Base-by-base conservation (phyloP, 73 alveolate species). In the Paraurostyla sp. region DNA sequence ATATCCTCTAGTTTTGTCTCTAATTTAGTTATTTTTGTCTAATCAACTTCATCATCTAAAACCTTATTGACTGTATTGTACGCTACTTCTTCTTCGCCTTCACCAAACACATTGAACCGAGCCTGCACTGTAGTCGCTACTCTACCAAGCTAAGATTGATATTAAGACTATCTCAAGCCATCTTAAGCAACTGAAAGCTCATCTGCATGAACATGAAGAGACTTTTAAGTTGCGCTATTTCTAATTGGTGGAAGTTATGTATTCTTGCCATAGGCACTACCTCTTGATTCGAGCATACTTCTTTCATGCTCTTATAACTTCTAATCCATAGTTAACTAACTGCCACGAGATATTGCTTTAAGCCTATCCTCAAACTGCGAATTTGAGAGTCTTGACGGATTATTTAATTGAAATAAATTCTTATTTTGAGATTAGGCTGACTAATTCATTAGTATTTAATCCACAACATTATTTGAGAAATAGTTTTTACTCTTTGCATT, bases 11-110 rank as follows among this genome's bases (percentile, higher is more conserved):
- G 49, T 11, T 81, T 57, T 7, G 35, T n/a, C 68, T 89, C 92
- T 75, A 81, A 30, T 25, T 32, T 18, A 23, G 40, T 25, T 40
- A 88, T 87, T 32, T 76, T 50, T 1, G 51, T 85, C 33, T 68
- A n/a, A 50, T 73, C 93, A 0, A 18, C 69, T 48, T 71, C 56
- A 38, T 85, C 88, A 32, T 85, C 88, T 13, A 62, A 27, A 29
- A 60, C 73, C 51, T 48, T 85, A 48, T 42, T 73, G 0, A 73
- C 86, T n/a, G 71, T 65, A n/a, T 38, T 65, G 56, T 11, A 40
- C 7, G 13, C 35, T 6, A 65, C 41, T 40, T 65, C 82, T 0
- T 65, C 82, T 13, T 36, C 58, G 3, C 82, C 82, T 35, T 65
- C 82, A 2, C 46, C 46, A 38, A 11, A 65, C 3, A 65, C 56